Evolutionary conservation across 331 rosid genomes (phyloP), one percentile per base, ranked within the genome.

Genomic region (Stylosanthes scabra): DNA sequence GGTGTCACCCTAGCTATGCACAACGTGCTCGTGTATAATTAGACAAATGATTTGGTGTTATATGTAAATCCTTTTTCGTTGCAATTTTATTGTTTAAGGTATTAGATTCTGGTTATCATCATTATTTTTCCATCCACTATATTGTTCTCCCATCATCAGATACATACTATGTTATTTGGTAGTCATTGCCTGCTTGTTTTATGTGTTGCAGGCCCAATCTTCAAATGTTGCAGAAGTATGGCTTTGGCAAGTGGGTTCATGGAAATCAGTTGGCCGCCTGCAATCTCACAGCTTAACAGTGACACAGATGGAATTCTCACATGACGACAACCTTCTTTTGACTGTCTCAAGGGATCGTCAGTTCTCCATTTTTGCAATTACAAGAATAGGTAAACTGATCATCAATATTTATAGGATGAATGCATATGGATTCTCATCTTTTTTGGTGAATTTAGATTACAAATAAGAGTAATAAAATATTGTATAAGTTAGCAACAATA

Each of bases 331-430:
- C 29, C 79, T 83, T 80, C 97, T 95, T 45, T 83, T 95, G 82
- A 83, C 92, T 0, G 92, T 95, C 71, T 95, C 99, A 61, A 95
- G 99, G 82, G 99, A 95, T 86, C 97, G 97, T 61, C 99, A 95
- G 52, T 90, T 92, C 76, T 88, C 97, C 0, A 70, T 95, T 72
- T 95, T 92, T 57, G 64, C 84, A 11, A 86, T 95, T 64, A 62
- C 86, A 31, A 88, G 86, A 84, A 71, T 89, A 76, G 96, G 99
- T 95, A 81, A 51, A 49, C 7, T 14, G 9, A 8, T 56, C 52
- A 46, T 73, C 29, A 55, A 14, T 59, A 15, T 71, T 44, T 71
- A 8, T 12, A 41, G 12, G 20, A 42, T 39, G 45, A 63, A 28
- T 3, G 46, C 58, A 78, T 56, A 8, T 71, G 66, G 12, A 20